phyloP scores from a whole-genome alignment of 1,139 yeast species.

The Candida glucosophila region DNA sequence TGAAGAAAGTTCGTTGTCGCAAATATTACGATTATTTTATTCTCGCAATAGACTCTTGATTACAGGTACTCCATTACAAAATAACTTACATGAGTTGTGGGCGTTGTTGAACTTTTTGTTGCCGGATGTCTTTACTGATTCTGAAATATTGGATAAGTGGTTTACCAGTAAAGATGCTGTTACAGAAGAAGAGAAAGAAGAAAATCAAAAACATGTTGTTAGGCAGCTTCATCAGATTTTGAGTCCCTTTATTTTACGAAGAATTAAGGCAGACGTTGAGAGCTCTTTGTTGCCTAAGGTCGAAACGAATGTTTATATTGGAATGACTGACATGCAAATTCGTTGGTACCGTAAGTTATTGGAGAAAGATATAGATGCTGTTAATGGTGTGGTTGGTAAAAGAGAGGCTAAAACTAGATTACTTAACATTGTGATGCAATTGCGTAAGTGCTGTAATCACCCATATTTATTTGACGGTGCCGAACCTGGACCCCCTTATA shows the following conservation, averaged over 20 bases:
- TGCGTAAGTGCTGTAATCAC: constrained; percentile 93
- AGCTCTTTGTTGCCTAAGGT: constrained; percentile 83
- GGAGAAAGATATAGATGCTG: constrained; percentile 94
- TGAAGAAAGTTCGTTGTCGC: constrained; percentile 84
- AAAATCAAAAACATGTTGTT: constrained; percentile 69
- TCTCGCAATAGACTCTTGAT: constrained; percentile 78
- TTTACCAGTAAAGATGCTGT: constrained; percentile 38
- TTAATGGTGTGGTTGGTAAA: constrained; percentile 83
- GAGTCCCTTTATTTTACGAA: constrained; percentile 78
- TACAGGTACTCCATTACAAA: constrained; percentile 95
- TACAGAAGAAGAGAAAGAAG: constrained; percentile 18
- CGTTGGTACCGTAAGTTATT: constrained; percentile 83
- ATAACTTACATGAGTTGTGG: constrained; percentile 93
- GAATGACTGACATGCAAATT: constrained; percentile 92
- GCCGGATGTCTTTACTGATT: constrained; percentile 92
- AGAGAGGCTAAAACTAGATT: constrained; percentile 87
- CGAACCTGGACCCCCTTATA: constrained; percentile 97
- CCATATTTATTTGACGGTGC: constrained; percentile 97
- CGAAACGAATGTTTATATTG: constrained; percentile 82
- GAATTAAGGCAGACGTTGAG: constrained; percentile 91
- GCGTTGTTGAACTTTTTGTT: constrained; percentile 80
- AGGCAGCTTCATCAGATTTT: constrained; percentile 77
- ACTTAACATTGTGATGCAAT: constrained; percentile 90
- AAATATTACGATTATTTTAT: constrained; percentile 78
- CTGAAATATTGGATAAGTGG: constrained; percentile 88